A percentile compares a stretch with the other conserved stretches of the same genome.
Evolutionary conservation across 495 filamentous ascomycete species (phyloP).

Genomic region (Xanthoparmelia taractica): DNA sequence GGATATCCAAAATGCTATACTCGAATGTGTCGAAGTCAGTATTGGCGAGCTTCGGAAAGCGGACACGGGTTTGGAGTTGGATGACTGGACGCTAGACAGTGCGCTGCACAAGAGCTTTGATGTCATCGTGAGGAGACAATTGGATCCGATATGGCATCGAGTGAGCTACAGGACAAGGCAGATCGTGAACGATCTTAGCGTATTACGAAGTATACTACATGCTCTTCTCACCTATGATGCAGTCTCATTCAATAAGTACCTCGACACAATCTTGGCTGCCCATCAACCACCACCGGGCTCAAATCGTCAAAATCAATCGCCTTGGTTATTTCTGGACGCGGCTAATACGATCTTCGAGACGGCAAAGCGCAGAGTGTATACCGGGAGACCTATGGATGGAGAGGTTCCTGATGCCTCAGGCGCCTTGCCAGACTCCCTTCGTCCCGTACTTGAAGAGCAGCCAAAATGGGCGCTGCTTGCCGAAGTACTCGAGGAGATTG

Average conservation of each 20-base stretch:
- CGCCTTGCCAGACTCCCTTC: slow-evolving; percentile 58
- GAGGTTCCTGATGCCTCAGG: slow-evolving; percentile 32
- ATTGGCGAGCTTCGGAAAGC: slow-evolving; percentile 85
- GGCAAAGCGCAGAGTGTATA: slow-evolving; percentile 83
- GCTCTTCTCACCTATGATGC: slow-evolving; percentile 78
- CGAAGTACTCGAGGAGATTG: slow-evolving; percentile 87
- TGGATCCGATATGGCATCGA: slow-evolving; percentile 95
- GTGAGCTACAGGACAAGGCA: slow-evolving; percentile 91
- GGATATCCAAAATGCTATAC: slow-evolving; percentile 84
- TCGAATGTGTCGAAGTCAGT: slow-evolving; percentile 93
- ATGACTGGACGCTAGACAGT: slow-evolving; percentile 95
- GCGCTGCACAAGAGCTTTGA: slow-evolving; percentile 91
- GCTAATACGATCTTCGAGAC: slow-evolving; percentile 91
- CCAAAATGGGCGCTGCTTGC: slow-evolving; percentile 88
- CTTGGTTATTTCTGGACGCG: slow-evolving; percentile 94
- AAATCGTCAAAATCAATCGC: slow-evolving; percentile 80
- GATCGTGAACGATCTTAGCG: slow-evolving; percentile 80
- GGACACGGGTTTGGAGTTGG: slow-evolving; percentile 87
- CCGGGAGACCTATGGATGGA: slow-evolving; percentile 51
- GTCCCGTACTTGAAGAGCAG: slow-evolving; percentile 85
- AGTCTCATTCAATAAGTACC: slow-evolving; percentile 83
- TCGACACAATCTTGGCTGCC: slow-evolving; percentile 88
- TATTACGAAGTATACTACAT: slow-evolving; percentile 80
- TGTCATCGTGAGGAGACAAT: slow-evolving; percentile 73
- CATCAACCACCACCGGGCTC: slow-evolving; percentile 83